These are phyloP conservation scores for Hura crepitans DNA, from an alignment of 441 rosid species.

Conservation along the genomic window DNA sequence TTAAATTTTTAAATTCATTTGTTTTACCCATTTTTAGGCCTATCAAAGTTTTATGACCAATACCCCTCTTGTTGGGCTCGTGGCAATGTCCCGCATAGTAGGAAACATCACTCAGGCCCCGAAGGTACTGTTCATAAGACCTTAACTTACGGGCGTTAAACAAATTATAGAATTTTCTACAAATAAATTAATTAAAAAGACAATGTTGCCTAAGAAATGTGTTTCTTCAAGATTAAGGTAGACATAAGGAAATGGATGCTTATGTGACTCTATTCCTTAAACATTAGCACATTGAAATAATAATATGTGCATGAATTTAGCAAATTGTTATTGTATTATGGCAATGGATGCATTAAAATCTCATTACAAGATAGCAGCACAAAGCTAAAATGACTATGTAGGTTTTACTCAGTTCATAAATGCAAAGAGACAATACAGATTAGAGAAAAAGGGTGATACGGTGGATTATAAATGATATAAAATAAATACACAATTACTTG, in stretches of 20 bases:
- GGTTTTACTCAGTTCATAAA: not conserved
- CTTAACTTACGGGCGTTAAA: too few species aligned
- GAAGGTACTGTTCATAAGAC: too few species aligned
- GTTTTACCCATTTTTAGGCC: too few species aligned
- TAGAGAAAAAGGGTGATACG: not conserved
- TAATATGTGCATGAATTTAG: not conserved
- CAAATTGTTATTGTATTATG: not conserved
- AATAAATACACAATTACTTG: conserved; percentile 3
- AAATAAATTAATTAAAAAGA: too few species aligned
- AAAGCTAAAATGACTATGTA: not conserved
- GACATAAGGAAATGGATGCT: not conserved
- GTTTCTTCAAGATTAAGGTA: not conserved
- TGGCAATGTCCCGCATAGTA: too few species aligned
- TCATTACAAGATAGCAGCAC: too few species aligned
- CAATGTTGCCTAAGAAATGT: not conserved
- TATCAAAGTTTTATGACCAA: too few species aligned
- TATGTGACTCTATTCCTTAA: not conserved
- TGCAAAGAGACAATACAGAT: not conserved
- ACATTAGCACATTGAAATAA: not conserved
- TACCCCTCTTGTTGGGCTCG: too few species aligned
- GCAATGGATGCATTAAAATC: too few species aligned
- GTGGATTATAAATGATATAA: not conserved
- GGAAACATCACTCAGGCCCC: too few species aligned
- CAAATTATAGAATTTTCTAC: too few species aligned
- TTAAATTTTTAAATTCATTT: too few species aligned